Evolutionary conservation across 495 filamentous ascomycete species (phyloP), one percentile per base, ranked within the genome.

Genomic region (Penicillium chermesinum): DNA sequence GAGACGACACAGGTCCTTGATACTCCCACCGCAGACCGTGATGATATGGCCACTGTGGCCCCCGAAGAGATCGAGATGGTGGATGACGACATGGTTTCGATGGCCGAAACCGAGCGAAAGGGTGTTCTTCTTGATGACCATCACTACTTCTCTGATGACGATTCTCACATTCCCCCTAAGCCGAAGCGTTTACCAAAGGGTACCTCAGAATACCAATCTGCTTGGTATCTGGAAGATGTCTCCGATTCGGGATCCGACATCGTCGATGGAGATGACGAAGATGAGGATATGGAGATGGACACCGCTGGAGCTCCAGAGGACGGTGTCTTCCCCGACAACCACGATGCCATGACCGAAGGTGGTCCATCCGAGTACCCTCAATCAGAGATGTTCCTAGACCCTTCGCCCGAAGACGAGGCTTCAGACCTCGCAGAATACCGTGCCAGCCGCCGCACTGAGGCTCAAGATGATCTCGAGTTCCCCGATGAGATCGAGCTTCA

Each of bases 401-500:
- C 81, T 14, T 84, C 88, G 13, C 88, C 87, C 21, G 88, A 93
- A 25, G 87, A 96, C 15, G 91, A 97, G 59, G 85, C 83, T 30
- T 74, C 78, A 51, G 76, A 91, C 49, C 71, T 98, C 35, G 84
- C 77, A 19, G 87, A 83, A 20, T 98, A 89, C 65, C 81, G 93
- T 10, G 73, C 77, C 21, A 83, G 79, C 43, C 87, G 90, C 47
- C 76, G 79, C 21, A 81, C 78, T 18, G 89, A 96, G 54, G 88
- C 83, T 16, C 74, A 87, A 44, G 91, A 97, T 17, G 91, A 98
- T 61, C 77, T 85, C 14, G 91, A 96, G 55, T 98, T 97, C 69
- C 93, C 93, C 3, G 93, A 98, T 50, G 93, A 98, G 65, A 91
- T 97, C 56, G 93, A 98, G 64, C 75, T 98, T 35, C 88, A 85